A percentile compares a stretch with the other conserved stretches of the same genome.
Evolutionary conservation across 2,329 filamentous ascomycete genomes (phyloP).

Genomic region (Diplodia sapinea): DNA sequence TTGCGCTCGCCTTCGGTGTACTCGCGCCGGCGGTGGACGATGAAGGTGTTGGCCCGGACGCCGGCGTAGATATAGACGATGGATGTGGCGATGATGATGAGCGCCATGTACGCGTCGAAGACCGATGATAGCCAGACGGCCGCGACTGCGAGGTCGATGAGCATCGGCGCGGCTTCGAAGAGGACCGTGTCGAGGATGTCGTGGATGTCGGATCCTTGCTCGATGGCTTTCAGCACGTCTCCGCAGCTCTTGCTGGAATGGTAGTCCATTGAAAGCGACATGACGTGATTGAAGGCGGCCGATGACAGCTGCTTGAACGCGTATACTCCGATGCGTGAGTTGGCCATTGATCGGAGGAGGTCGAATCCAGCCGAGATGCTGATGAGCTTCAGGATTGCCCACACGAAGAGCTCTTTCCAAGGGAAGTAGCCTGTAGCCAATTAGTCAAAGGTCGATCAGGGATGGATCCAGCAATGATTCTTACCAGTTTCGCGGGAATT

Average conservation of each 20-base stretch:
- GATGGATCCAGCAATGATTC: too few species aligned
- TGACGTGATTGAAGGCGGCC: slow-evolving; percentile 69
- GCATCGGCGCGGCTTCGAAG: slow-evolving; percentile 65
- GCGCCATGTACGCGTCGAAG: slow-evolving; percentile 63
- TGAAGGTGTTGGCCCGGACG: slow-evolving; percentile 46
- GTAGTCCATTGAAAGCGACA: slow-evolving; percentile 72
- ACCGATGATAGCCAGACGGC: slow-evolving; percentile 65
- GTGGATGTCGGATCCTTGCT: slow-evolving; percentile 66
- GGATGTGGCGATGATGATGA: slow-evolving; percentile 47
- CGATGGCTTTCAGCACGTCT: slow-evolving; percentile 68
- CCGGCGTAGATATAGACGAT: slow-evolving; percentile 60
- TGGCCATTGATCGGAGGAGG: background rate
- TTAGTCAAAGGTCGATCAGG: background rate
- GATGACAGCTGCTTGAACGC: slow-evolving; percentile 65
- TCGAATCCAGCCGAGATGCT: background rate
- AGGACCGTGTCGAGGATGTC: slow-evolving; percentile 64
- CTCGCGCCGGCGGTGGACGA: slow-evolving; percentile 52
- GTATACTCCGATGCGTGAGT: slow-evolving; percentile 39
- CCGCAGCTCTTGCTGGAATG: slow-evolving; percentile 71
- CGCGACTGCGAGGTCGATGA: slow-evolving; percentile 66
- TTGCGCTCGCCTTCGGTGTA: slow-evolving; percentile 54
- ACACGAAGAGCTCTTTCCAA: slow-evolving; percentile 11
- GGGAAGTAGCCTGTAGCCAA: slow-evolving; percentile 2
- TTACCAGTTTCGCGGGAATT: background rate
- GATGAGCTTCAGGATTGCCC: background rate